Percentiles rank a stretch among this genome's conserved stretches.
phyloP scores from a whole-genome alignment of 805 yeast species.

The Saturnispora gosingensis region DNA sequence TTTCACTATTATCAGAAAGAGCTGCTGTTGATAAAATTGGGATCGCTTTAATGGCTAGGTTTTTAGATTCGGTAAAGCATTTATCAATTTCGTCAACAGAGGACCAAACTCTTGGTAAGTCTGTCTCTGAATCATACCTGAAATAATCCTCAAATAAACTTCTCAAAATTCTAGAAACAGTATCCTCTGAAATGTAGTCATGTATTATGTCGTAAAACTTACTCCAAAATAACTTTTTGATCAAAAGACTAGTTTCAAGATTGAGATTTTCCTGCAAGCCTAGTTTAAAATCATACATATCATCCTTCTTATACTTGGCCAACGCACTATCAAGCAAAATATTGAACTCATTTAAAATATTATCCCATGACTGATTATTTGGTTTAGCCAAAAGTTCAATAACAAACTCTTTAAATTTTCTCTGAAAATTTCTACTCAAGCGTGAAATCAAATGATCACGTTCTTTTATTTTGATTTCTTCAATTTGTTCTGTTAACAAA shows the following conservation, averaged over 20 bases:
- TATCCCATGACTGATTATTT: constrained; percentile 51
- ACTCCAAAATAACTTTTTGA: constrained; percentile 51
- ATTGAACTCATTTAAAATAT: constrained; percentile 37
- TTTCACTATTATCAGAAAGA: constrained; percentile 40
- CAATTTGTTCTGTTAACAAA: constrained; percentile 8
- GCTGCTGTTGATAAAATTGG: constrained; percentile 53
- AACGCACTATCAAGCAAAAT: constrained; percentile 3
- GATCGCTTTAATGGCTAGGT: constrained; percentile 44
- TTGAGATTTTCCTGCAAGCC: constrained; percentile 45
- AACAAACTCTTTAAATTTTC: constrained; percentile 42
- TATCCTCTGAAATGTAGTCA: constrained; percentile 58
- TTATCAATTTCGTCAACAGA: constrained; percentile 63
- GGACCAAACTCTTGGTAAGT: constrained; percentile 76
- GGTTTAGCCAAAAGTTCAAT: constrained; percentile 43
- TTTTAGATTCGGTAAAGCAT: constrained; percentile 51
- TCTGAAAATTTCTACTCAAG: constrained; percentile 37
- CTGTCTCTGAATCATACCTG: constrained; percentile 65
- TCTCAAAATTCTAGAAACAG: constrained; percentile 53
- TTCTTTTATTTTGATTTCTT: constrained; percentile 31
- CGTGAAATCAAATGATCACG: constrained; percentile 34
- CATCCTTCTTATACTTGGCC: constrained; percentile 12
- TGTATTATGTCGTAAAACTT: constrained; percentile 48
- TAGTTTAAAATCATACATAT: constrained; percentile 50
- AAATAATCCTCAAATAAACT: constrained; percentile 77
- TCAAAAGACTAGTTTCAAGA: constrained; percentile 28